Conservation (phyloP, 208 protist genomes). For the Leishmania mexicana region DNA sequence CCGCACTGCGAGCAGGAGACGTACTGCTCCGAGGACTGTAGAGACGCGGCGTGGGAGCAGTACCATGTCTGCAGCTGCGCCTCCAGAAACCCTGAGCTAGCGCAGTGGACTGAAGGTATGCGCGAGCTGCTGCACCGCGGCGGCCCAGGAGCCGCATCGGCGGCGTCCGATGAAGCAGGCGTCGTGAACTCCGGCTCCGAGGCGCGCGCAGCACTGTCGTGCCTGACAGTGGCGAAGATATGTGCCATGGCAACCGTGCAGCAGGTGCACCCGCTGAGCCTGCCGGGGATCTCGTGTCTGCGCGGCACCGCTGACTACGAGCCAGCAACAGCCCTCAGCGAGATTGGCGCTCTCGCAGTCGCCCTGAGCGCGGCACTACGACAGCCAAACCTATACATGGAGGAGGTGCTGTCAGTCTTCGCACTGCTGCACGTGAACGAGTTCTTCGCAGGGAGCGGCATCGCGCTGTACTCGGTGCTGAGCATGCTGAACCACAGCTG, state of each 20-base stretch:
- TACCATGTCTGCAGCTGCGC: conserved; percentile 84
- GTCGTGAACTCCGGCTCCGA: conserved; percentile 37
- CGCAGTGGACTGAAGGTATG: conserved; percentile 61
- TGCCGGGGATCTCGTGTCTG: conserved; percentile 50
- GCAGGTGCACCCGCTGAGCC: conserved; percentile 72
- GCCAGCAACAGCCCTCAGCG: conserved; percentile 63
- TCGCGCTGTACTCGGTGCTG: conserved; percentile 69
- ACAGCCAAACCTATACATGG: conserved; percentile 85
- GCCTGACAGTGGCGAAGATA: conserved; percentile 76
- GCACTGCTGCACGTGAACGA: conserved; percentile 89
- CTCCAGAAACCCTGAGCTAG: conserved; percentile 54
- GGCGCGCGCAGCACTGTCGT: conserved; percentile 64
- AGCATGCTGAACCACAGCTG: conserved; percentile 91
- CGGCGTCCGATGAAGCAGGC: not conserved
- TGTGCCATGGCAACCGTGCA: conserved; percentile 80
- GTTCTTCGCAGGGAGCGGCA: conserved; percentile 55
- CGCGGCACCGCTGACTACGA: conserved; percentile 80
- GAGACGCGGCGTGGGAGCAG: conserved; percentile 67
- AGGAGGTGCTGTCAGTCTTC: conserved; percentile 86
- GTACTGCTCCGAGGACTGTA: conserved; percentile 76
- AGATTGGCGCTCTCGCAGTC: conserved; percentile 77
- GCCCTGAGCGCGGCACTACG: conserved; percentile 58
- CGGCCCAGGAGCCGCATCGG: not conserved
- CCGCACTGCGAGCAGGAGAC: conserved; percentile 57
- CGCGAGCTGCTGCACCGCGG: conserved; percentile 33